A percentile compares a stretch with the other conserved stretches of the same genome.
These are phyloP conservation scores for Prinsepia uniflora DNA, from an alignment of 306 rosid species.

Conservation along the genomic window DNA sequence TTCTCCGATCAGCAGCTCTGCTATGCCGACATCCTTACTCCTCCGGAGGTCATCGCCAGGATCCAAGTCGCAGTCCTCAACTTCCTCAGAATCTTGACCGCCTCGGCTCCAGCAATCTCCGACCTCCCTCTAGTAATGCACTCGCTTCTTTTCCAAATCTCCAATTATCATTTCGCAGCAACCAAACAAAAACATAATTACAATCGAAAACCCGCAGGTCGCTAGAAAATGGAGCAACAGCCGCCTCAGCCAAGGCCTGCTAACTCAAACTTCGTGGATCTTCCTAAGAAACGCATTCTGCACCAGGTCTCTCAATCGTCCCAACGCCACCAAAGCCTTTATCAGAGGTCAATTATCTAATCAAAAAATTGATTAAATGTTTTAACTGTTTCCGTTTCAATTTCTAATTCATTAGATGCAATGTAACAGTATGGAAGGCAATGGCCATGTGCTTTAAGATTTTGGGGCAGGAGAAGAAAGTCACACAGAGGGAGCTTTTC, in stretches of 20 bases:
- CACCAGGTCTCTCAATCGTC: conserved; percentile 64
- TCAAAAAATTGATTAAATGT: not conserved
- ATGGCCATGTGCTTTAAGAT: conserved; percentile 79
- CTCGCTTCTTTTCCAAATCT: not conserved
- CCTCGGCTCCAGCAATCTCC: conserved; percentile 72
- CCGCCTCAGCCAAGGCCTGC: conserved; percentile 49
- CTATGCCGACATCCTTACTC: conserved; percentile 64
- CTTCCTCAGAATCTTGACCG: conserved; percentile 65
- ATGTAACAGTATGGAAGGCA: conserved; percentile 73
- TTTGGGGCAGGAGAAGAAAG: conserved; percentile 68
- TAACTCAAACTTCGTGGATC: conserved; percentile 57
- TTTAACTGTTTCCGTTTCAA: not conserved
- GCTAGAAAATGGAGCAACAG: conserved; percentile 61
- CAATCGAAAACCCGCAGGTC: conserved; percentile 36
- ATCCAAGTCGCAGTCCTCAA: conserved; percentile 83
- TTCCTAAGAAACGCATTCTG: conserved; percentile 61
- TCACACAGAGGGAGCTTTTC: conserved; percentile 87
- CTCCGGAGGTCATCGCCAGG: conserved; percentile 64
- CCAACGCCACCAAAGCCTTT: conserved; percentile 71
- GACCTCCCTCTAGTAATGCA: conserved; percentile 60
- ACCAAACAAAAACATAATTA: conserved; percentile 8
- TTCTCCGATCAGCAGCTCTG: conserved; percentile 78
- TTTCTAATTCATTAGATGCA: not conserved
- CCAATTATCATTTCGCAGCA: not conserved
- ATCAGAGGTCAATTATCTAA: conserved; percentile 46